A percentile compares a stretch with the other conserved stretches of the same genome.
Evolutionary conservation across 2,329 filamentous ascomycete species (phyloP).

Genomic region (Zymoseptoria passerinii): DNA sequence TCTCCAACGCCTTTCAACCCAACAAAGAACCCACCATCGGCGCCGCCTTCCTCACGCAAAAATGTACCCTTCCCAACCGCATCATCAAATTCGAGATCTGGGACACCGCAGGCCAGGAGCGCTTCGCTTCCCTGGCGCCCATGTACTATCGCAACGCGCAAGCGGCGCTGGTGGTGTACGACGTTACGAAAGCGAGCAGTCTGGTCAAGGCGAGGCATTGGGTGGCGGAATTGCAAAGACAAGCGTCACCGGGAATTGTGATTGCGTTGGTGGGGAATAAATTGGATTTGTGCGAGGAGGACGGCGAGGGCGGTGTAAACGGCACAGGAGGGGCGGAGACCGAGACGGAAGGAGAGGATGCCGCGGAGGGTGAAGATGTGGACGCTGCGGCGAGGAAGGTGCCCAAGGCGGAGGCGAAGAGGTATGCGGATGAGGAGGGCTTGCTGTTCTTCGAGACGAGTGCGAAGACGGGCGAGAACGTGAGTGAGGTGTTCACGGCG

Average conservation of each 20-base stretch:
- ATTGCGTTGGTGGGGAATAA: constrained; percentile 97
- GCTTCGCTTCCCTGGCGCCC: constrained; percentile 88
- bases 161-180: constrained; percentile 95
- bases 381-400: constrained; percentile 70
- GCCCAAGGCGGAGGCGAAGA: constrained; percentile 79
- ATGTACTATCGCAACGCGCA: constrained; percentile 99
- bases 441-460: constrained; percentile 96
- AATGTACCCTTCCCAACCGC: constrained; percentile 88
- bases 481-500: constrained; percentile 91
- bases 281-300: constrained; percentile 63
- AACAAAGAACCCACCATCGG: constrained; percentile 99
- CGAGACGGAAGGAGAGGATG: constrained; percentile 38
- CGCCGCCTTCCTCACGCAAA: constrained; percentile 96
- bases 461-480: constrained; percentile 91
- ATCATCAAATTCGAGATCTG: constrained; percentile 71
- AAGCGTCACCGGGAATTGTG: constrained; percentile 91
- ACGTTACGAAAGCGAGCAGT: constrained; percentile 92
- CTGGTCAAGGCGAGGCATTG: constrained; percentile 97
- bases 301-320: constrained; percentile 41
- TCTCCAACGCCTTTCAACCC: constrained; percentile 99
- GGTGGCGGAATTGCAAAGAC: constrained; percentile 93
- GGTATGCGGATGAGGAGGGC: constrained; percentile 89
- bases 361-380: constrained; percentile 37
- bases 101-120: constrained; percentile 97
- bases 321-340: constrained; percentile 38